Conservation (phyloP, 2,329 filamentous ascomycete species). For the Sporothrix phasma region DNA sequence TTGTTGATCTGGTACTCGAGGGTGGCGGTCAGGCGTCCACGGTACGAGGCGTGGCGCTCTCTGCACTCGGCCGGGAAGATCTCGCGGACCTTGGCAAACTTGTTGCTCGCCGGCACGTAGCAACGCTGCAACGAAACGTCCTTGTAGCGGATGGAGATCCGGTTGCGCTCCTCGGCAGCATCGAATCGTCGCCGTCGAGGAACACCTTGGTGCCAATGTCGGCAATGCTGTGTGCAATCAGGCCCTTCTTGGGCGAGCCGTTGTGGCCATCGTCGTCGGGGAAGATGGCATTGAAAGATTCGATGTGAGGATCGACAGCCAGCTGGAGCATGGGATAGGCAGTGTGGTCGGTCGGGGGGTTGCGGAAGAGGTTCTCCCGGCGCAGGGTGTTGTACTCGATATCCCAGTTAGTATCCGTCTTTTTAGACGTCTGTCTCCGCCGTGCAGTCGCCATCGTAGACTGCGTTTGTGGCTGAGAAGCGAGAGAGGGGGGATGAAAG, state of each 20-base stretch:
- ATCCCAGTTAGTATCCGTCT: conserved; percentile 57
- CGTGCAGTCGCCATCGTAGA: conserved; percentile 18
- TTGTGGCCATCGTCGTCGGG: conserved; percentile 48
- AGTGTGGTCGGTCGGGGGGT: conserved; percentile 77
- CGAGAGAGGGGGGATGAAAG: background rate
- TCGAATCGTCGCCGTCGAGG: conserved; percentile 67
- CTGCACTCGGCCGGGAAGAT: conserved; percentile 88
- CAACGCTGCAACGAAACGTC: conserved; percentile 77
- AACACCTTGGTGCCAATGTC: conserved; percentile 88
- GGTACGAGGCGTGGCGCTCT: conserved; percentile 85
- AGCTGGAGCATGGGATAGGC: conserved; percentile 80
- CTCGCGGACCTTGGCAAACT: conserved; percentile 71
- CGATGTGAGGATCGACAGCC: conserved; percentile 84
- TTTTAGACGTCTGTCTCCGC: conserved; percentile 34
- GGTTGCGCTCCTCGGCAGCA: conserved; percentile 55
- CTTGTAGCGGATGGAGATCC: conserved; percentile 66
- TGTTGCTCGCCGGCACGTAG: conserved; percentile 69
- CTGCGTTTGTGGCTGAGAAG: background rate
- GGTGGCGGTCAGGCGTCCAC: conserved; percentile 72
- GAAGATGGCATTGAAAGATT: conserved; percentile 91
- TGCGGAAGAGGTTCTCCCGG: conserved; percentile 78
- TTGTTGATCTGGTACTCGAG: conserved; percentile 83
- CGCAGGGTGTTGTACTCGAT: conserved; percentile 77
- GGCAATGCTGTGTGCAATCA: conserved; percentile 62
- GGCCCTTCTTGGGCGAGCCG: conserved; percentile 23